Evolutionary conservation across 2,329 filamentous ascomycete species (phyloP), one percentile per base, ranked within the genome.

Genomic region (Pleomassaria siparia): DNA sequence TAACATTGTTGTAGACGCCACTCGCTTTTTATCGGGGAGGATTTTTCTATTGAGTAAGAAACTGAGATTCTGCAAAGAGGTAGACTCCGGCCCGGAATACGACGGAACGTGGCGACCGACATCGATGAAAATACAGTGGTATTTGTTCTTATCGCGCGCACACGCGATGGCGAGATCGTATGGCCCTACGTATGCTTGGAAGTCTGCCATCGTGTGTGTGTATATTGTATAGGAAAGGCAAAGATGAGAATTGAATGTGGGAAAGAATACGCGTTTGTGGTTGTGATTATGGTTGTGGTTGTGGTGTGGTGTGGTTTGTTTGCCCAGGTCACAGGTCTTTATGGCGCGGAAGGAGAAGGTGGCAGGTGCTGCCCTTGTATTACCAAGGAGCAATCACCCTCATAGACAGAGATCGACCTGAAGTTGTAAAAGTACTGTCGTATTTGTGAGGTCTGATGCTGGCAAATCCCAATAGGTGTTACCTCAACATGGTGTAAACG

Each of bases 61-160:
- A 13, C 18, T 25, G 0, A 63, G 25, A 26, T 49, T 46, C 21
- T 49, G 36, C 5, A 58, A 41, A 11, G 62, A 63, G 2, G 40
- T 42, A n/a, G n/a, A n/a, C n/a, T n/a, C n/a, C n/a, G n/a, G n/a
- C 8, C 53, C 44, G 2, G 22, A 10, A 18, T 5, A 15, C 10
- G 10, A 4, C 3, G 47, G 39, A 1, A 49, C 40, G 42, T 58
- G 45, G 20, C 28, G 41, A 10, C 51, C 49, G 21, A 65, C 44
- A 10, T 66, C 51, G 25, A 66, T 51, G 4, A 50, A 39, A 4
- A 65, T 51, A 22, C 55, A 59, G 9, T 33, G 26, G 11, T 47
- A 32, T 6, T 33, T 18, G 11, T 44, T 28, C n/a, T n/a, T n/a
- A 20, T 66, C 58, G 25, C 36, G 40, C 2, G 43, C 43, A 7